phyloP scores from a whole-genome alignment of 73 alveolate species.

The Tetrahymena thermophila region DNA sequence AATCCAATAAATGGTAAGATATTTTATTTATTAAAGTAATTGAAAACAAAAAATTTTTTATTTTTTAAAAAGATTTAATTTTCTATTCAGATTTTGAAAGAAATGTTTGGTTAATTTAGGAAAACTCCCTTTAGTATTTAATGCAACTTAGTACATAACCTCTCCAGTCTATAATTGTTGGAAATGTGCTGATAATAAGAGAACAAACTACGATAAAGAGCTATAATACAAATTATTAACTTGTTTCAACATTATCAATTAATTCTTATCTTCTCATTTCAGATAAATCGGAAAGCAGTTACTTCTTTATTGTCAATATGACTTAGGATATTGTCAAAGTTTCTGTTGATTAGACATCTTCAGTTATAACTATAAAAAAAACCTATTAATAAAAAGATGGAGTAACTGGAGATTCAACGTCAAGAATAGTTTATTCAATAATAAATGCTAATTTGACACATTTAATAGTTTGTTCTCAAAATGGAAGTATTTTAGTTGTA shows the following conservation, averaged over 20 bases:
- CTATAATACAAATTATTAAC: not conserved
- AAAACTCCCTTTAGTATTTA: not conserved
- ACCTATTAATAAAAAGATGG: not conserved
- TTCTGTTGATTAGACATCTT: not conserved
- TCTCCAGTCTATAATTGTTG: not conserved
- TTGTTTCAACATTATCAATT: not conserved
- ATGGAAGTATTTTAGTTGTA: not conserved
- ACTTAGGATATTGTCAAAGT: not conserved
- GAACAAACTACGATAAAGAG: not conserved
- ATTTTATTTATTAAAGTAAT: not conserved
- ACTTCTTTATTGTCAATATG: not conserved
- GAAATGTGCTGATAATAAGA: not conserved
- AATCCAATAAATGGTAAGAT: not conserved
- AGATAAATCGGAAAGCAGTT: not conserved
- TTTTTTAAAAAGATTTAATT: not conserved
- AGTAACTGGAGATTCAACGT: not conserved
- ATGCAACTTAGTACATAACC: not conserved
- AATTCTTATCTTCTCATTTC: not conserved
- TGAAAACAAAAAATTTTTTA: not conserved
- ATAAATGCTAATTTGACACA: not conserved
- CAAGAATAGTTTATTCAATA: not conserved
- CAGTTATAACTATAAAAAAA: not conserved
- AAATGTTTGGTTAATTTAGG: not conserved
- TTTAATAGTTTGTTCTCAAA: not conserved
- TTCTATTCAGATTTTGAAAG: not conserved